A percentile compares a stretch with the other conserved stretches of the same genome.
These are phyloP conservation scores for Cucumis melo DNA, from an alignment of 306 rosid genomes.

Conservation along the genomic window DNA sequence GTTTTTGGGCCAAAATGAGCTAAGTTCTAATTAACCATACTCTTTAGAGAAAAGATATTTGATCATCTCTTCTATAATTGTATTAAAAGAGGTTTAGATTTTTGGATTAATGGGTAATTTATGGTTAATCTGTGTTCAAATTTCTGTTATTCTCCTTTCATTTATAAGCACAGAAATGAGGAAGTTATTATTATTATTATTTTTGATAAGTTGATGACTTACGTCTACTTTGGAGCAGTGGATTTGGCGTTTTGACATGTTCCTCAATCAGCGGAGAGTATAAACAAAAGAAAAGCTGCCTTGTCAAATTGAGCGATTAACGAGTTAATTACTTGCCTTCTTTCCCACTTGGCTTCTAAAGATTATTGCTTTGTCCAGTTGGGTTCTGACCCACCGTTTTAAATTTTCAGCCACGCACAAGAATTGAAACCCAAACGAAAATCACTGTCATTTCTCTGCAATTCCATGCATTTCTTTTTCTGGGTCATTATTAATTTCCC, in stretches of 20 bases:
- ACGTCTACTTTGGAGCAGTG: not conserved
- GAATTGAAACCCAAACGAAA: not conserved
- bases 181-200: too few relatives aligned
- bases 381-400: not conserved
- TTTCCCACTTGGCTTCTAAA: not conserved
- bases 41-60: too few relatives aligned
- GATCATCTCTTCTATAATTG: too few relatives aligned
- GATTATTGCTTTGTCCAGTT: not conserved
- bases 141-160: too few relatives aligned
- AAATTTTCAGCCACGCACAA: not conserved
- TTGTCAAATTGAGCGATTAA: not conserved
- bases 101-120: too few relatives aligned
- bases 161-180: too few relatives aligned
- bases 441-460: not conserved
- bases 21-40: too few relatives aligned
- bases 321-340: not conserved
- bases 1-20: too few relatives aligned
- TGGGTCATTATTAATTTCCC: not conserved
- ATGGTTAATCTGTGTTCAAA: too few relatives aligned
- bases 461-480: not conserved
- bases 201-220: too few relatives aligned
- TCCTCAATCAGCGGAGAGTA: conserved; percentile 4
- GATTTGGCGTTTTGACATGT: not conserved
- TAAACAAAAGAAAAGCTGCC: not conserved
- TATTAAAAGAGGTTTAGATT: too few relatives aligned